Evolutionary conservation across 768 basidiomycete species (phyloP), one percentile per base, ranked within the genome.

Genomic region (Mrakia frigida): DNA sequence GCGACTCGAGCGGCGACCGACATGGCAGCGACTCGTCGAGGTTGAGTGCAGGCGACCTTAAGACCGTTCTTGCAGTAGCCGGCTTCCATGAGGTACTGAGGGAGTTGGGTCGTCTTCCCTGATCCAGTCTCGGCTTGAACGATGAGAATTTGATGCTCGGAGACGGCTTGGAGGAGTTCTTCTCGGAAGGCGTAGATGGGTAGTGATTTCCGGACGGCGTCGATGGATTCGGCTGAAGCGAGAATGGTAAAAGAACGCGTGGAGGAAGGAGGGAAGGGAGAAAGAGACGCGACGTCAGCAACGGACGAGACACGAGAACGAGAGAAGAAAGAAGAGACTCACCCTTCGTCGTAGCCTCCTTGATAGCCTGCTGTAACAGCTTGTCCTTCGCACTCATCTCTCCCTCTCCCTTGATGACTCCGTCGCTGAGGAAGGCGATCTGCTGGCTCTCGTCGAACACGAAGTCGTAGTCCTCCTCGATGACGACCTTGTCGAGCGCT

Each of bases 101-200:
- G 96, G 4, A 99, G 86, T 82, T 99, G 97, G 0, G 97, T 99
- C 1, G 97, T 99, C 85, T 99, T 99, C 50, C 97, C 97, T 2
- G 97, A 98, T 33, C 97, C 97, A 0, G 97, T 98, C 84, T 99
- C 97, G 16, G 96, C 97, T 70, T 97, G 94, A 68, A 99, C 94
- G 75, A 99, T 94, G 79, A 99, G 89, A 28, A 98, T 92, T 81
- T 98, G 97, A 81, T 97, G 91, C 50, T 94, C 88, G 60, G 88
- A 88, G 77, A 99, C 90, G 0, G 97, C 97, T 31, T 90, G 88
- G 13, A 99, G 89, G 31, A 98, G 89, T 74, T 93, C 87, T 63
- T 96, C 90, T 70, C 94, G 92, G 85, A 90, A 96, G 18, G 88
- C 86, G 81, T 91, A 98, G 75, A 98, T 95, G 2, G 97, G 97